Base-by-base conservation (phyloP, 345 rosid genomes). In the Physaria fendleri region DNA sequence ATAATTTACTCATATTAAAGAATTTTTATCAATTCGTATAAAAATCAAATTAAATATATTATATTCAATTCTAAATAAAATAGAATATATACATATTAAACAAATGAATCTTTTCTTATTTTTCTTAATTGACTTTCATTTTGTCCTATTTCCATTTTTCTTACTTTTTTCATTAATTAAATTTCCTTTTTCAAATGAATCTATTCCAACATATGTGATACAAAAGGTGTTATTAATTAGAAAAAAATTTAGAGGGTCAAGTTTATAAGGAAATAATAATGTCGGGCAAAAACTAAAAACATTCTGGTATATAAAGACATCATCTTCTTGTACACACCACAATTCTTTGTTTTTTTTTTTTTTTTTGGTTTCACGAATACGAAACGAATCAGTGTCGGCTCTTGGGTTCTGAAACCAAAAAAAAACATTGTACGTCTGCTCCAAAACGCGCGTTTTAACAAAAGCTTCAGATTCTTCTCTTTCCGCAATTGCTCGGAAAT, bases 381-480 rank as follows among this genome's bases (percentile, higher is more conserved):
- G 16, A 58, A 58, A 62, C 65, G 78, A 70, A 81, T 76, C 59
- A 66, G 77, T 79, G 84, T 77, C 82, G 86, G 84, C 77, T 62
- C 82, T 76, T 47, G 78, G 75, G 78, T 71, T 69, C 79, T 25
- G 61, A 2, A 65, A 4, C 6, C 13, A 30, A 29, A 50, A 53
- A 42, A 47, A 24, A 34, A 32, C 22, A 56, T 42, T 25, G 27
- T 52, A 30, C 52, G 58, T 52, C 15, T 32, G 56, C 38, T 39
- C 64, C 72, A 68, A 34, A 68, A 61, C 66, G 62, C 51, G 47
- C 69, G 71, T 58, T 44, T 25, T 2, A 14, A 32, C 14, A 25
- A 30, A 40, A 51, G 51, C 15, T 23, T 38, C 8, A 25, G 34
- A 12, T 52, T 12, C 13, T 28, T 22, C 22, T 34, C 6, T 11